Conservation (phyloP, 768 basidiomycete species). For the Austroboletus eburneus region DNA sequence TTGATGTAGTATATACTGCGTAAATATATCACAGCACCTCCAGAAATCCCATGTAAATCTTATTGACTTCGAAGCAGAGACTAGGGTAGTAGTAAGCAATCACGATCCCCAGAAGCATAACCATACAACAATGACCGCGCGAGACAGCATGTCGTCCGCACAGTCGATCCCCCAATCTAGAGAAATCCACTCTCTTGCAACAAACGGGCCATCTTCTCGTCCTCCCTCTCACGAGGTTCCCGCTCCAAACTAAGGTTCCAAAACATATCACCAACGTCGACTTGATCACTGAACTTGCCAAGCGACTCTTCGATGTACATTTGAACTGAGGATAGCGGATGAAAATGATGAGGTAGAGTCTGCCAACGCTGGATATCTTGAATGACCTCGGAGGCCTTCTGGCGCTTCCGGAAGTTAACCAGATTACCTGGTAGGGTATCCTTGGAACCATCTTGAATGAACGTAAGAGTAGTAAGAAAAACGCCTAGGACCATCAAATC, state of each 20-base stretch:
- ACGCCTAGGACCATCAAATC: constrained; percentile 54
- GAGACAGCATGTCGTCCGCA: constrained; percentile 2
- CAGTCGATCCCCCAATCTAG: constrained; percentile 29
- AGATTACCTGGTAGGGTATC: constrained; percentile 74
- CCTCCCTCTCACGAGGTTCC: constrained; percentile 93
- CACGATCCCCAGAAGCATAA: constrained; percentile 11
- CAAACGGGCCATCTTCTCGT: constrained; percentile 92
- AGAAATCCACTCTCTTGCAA: constrained; percentile 87
- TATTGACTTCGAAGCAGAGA: not conserved
- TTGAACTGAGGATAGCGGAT: constrained; percentile 59
- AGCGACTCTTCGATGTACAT: constrained; percentile 78
- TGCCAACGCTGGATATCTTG: constrained; percentile 97
- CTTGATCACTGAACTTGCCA: constrained; percentile 61
- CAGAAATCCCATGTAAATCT: not conserved
- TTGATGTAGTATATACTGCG: not conserved
- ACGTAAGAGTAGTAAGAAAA: constrained; percentile 93
- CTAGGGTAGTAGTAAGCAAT: constrained; percentile 9
- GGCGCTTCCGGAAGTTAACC: constrained; percentile 95
- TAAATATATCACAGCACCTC: not conserved
- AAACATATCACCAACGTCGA: constrained; percentile 69
- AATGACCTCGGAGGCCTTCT: constrained; percentile 94
- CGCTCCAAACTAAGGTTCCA: constrained; percentile 84
- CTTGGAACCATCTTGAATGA: constrained; percentile 95
- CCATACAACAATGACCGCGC: constrained; percentile 19
- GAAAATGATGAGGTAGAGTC: constrained; percentile 83